A percentile compares a stretch with the other conserved stretches of the same genome.
Conservation (phyloP, 352 stramenopile species). For the Globisporangium lucens region DNA sequence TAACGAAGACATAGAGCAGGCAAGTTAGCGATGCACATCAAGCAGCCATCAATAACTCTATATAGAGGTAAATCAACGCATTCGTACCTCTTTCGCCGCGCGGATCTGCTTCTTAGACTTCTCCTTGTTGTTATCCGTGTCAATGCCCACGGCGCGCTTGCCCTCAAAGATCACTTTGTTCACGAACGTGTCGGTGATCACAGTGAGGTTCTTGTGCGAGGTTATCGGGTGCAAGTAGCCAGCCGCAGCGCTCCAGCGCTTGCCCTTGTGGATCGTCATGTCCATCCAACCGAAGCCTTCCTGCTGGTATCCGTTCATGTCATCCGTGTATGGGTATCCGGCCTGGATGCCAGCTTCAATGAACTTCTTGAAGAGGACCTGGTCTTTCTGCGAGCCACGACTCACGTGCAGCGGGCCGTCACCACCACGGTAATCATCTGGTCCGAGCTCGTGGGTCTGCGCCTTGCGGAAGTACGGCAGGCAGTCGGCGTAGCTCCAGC, state of each 20-base stretch:
- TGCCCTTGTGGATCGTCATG: conserved; percentile 80
- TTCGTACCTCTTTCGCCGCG: conserved; percentile 61
- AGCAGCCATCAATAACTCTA: neutral
- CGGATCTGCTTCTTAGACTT: conserved; percentile 47
- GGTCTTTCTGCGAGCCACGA: conserved; percentile 71
- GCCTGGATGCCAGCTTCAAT: conserved; percentile 84
- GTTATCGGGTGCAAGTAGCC: conserved; percentile 76
- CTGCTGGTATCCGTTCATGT: conserved; percentile 90
- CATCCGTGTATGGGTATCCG: conserved; percentile 84
- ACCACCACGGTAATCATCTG: conserved; percentile 78
- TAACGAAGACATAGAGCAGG: neutral
- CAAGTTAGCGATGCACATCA: neutral
- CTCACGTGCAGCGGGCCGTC: conserved; percentile 79
- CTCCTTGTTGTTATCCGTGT: conserved; percentile 60
- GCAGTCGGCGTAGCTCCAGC: conserved; percentile 87
- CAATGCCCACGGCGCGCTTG: conserved; percentile 73
- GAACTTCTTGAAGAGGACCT: conserved; percentile 88
- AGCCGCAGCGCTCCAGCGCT: conserved; percentile 73
- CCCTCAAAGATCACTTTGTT: conserved; percentile 83
- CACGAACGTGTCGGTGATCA: conserved; percentile 82
- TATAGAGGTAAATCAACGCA: neutral
- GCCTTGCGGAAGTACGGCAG: conserved; percentile 88
- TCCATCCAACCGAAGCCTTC: conserved; percentile 91
- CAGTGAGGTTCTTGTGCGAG: conserved; percentile 63
- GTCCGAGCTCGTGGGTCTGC: conserved; percentile 73